Base-by-base conservation (phyloP, 192 early-diverging fungal species). In the Coemansia sp. region DNA sequence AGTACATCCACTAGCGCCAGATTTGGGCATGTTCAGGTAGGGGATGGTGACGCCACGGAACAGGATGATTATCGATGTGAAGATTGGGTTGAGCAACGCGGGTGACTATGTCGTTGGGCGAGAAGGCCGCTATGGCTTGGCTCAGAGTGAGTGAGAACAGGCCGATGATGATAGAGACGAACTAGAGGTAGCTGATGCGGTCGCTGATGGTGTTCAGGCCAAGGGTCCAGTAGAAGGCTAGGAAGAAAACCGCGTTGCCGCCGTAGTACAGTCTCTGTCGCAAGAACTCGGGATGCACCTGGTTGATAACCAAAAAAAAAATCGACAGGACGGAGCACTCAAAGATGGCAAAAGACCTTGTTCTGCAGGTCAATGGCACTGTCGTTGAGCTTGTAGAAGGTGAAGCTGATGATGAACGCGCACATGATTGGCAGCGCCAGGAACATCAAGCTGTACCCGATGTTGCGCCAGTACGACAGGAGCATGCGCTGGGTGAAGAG, bases 361-460 rank as follows among this genome's bases (percentile, higher is more conserved):
- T 87, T 86, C 64, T 85, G 83, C 67, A 90, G 74, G 60, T 87
- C 88, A 10, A 72, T 41, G n/a, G 84, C 67, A 24, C 76, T 68
- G 68, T 87, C 70, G 64, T 69, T 77, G 17, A 90, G 79, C 48
- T 88, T 85, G 78, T 81, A 89, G 77, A 88, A 93, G 9, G 89
- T 77, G 78, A 93, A 86, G 41, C 89, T 88, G 69, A 88, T 80
- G n/a, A 89, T 68, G 14, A 93, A 69, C 39, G 83, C 88, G 56
- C 72, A 69, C 33, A 89, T 66, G 45, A 86, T 67, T 35, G 86
- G 85, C 40, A 86, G 79, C 27, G 84, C 78, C 21, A 87, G 42
- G 57, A 85, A 81, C n/a, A 86, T 89, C 70, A 90, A 66, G 72
- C 90, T 92, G 76, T 93, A 93, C 35, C 84, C 79, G 45, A 86